Evolutionary conservation across 2,329 filamentous ascomycete species (phyloP).

Genomic region (Colletotrichum agaves): DNA sequence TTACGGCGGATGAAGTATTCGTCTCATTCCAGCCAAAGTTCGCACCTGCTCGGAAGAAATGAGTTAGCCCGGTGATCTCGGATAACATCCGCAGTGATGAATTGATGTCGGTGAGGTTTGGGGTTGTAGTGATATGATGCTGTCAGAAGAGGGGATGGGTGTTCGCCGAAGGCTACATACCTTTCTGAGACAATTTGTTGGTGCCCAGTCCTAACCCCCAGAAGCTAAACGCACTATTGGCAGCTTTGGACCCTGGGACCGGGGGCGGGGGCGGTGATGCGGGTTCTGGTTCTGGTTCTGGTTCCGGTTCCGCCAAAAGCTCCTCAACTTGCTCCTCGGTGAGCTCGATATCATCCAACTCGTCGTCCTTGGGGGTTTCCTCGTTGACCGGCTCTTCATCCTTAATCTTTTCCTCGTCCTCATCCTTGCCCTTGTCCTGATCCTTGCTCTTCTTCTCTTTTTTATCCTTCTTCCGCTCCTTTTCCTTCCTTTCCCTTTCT

Average conservation of each 20-base stretch:
- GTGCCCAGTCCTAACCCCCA: constrained; percentile 62
- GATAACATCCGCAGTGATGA: constrained; percentile 41
- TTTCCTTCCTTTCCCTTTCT: constrained; percentile 35
- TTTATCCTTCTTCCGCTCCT: constrained; percentile 39
- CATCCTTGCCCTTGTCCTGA: constrained; percentile 44
- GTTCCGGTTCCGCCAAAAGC: constrained; percentile 46
- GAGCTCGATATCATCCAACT: constrained; percentile 45
- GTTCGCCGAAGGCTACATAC: constrained; percentile 46
- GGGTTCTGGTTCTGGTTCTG: constrained; percentile 25
- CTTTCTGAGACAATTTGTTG: constrained; percentile 57
- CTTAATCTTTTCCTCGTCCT: constrained; percentile 22
- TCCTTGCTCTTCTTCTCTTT: constrained; percentile 44
- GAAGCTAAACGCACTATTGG: constrained; percentile 63
- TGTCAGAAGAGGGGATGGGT: constrained; percentile 33
- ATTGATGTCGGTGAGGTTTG: constrained; percentile 22
- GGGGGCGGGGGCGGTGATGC: constrained; percentile 15
- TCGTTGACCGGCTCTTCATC: constrained; percentile 35
- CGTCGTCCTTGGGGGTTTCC: constrained; percentile 36
- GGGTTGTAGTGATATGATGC: constrained; percentile 30
- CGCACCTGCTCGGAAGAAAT: constrained; percentile 59
- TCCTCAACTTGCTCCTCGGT: constrained; percentile 57
- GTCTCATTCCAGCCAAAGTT: constrained; percentile 51
- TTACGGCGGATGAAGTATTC: constrained; percentile 49
- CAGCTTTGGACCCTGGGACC: constrained; percentile 42
- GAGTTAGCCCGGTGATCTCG: constrained; percentile 64